Evolutionary conservation across 495 filamentous ascomycete genomes (phyloP), one percentile per base, ranked within the genome.

Genomic region (Melanomma pulvis-pyrius): DNA sequence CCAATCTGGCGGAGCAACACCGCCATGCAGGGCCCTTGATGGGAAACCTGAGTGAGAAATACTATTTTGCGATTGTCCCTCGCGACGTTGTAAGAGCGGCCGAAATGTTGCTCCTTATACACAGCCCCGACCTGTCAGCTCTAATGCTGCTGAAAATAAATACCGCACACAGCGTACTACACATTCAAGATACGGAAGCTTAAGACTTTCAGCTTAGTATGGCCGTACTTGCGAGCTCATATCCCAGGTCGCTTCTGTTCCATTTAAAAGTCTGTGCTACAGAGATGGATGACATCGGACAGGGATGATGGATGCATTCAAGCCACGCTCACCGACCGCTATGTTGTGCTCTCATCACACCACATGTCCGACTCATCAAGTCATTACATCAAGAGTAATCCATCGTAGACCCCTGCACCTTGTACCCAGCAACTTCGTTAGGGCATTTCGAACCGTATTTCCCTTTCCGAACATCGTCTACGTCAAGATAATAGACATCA

Each of bases 291-390:
- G 39, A 39, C n/a, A 48, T 53, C 21, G 5, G 21, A 28, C 56
- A 59, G 7, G 54, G 19, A 51, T 61, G 19, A 29, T 34, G 32
- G 21, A 19, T 41, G 8, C 21, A 11, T 26, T 21, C 30, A 25
- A 63, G 13, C 21, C 17, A 11, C 17, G 24, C 30, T 56, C 17
- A 32, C 30, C 62, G 47, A 53, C 39, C 2, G 8, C n/a, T 41
- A 51, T 50, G 44, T 59, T 36, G 62, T 44, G 4, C 17, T n/a
- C 17, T 44, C 24, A 66, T 66, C 46, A n/a, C 63, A 59, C 63
- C 15, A 28, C 63, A 66, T 66, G 55, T 22, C 60, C 55, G 25
- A 60, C 55, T 66, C 48, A 29, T 60, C 56, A 60, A 11, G 8
- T 2, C 13, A 50, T 19, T 25, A 19, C 25, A 28, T 26, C 48